Evolutionary conservation across 1,284 basidiomycete genomes (phyloP).

Genomic region (Neolentinus lepideus): DNA sequence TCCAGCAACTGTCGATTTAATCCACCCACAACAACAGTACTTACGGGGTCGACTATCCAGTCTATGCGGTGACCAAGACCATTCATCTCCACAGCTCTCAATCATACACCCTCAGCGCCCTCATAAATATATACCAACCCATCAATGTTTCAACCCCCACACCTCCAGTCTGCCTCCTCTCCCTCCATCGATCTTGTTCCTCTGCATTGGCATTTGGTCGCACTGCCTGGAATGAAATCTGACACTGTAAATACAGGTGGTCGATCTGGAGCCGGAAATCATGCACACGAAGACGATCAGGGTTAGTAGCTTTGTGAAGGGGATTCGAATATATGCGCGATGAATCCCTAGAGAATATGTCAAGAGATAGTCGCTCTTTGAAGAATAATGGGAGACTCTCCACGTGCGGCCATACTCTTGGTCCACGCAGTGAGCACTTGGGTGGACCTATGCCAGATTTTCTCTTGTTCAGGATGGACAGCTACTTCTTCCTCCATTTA

Average conservation of each 20-base stretch:
- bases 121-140: slow-evolving; percentile 59
- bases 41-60: too few species aligned
- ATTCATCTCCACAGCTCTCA: not conserved
- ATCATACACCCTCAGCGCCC: not conserved
- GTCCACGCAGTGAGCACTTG: slow-evolving; percentile 49
- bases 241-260: slow-evolving; percentile 61
- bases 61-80: too few species aligned
- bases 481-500: slow-evolving; percentile 74
- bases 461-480: slow-evolving; percentile 45
- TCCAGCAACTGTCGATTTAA: too few species aligned
- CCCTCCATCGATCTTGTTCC: slow-evolving; percentile 37
- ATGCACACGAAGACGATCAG: slow-evolving; percentile 38
- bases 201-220: slow-evolving; percentile 16
- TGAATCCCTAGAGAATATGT: slow-evolving; percentile 47
- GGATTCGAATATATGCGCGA: slow-evolving; percentile 65
- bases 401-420: slow-evolving; percentile 69
- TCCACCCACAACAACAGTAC: too few species aligned
- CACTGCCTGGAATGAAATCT: slow-evolving; percentile 38
- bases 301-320: slow-evolving; percentile 42
- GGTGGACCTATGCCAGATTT: slow-evolving; percentile 55
- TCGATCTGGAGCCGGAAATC: slow-evolving; percentile 43
- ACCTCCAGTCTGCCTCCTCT: slow-evolving; percentile 48
- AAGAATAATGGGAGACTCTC: slow-evolving; percentile 33
- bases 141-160: slow-evolving; percentile 81
- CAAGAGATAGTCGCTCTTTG: not conserved